Evolutionary conservation across 2,329 filamentous ascomycete genomes (phyloP), one percentile per base, ranked within the genome.

Genomic region (Colletotrichum brevisporum): DNA sequence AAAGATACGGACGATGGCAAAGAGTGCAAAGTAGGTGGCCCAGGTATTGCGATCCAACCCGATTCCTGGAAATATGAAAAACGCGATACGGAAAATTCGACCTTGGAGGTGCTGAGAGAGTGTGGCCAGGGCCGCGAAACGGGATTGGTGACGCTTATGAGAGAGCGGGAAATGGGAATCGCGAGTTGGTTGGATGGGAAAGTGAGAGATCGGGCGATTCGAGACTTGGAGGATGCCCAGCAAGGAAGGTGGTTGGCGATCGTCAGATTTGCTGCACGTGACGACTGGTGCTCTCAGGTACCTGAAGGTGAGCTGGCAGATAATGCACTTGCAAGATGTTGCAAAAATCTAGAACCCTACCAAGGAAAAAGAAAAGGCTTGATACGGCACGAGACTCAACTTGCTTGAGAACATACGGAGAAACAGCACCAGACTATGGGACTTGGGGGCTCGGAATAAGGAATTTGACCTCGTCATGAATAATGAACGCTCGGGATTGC

Each of bases 191-290:
- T 24, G 13, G n/a, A 41, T 16, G 18, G 41, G 36, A 26, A 43
- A 58, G 51, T 27, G n/a, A 10, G 55, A 43, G 48, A 59, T 45
- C 47, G 57, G 31, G 24, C 39, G 41, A 21, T 39, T 47, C 65
- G 48, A 39, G 61, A 48, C 53, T 51, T 41, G 43, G 26, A 59
- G 56, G 50, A 24, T 54, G 54, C 62, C 62, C 51, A 67, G 63
- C 67, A 61, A 52, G 67, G 67, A 66, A 64, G 65, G 65, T 64
- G 60, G 48, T 58, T 54, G 53, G 56, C 43, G 62, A 69, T 69
- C 62, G 62, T 16, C 39, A 57, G 47, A 45, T 43, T 39, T 50
- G 61, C 18, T 67, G 67, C 67, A 69, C 67, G 67, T 67, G 67
- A 69, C 63, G 45, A 15, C 15, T 15, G 5, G 10, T 41, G 51